Evolutionary conservation across 2,329 filamentous ascomycete genomes (phyloP), one percentile per base, ranked within the genome.

Genomic region (Ceratocystis colombiana): DNA sequence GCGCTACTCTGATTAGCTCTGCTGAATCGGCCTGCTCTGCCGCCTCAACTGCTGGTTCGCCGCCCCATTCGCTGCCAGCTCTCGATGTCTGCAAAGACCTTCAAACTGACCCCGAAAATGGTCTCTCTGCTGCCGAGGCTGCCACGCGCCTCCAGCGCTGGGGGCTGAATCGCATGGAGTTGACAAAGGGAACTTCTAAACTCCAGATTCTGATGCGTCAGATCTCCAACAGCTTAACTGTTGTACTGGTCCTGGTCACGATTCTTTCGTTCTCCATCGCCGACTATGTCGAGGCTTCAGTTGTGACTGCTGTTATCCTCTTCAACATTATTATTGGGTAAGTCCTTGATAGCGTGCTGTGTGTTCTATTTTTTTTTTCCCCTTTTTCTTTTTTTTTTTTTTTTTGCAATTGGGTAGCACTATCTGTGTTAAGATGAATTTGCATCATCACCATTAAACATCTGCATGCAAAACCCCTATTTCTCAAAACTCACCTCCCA

Each of bases 141-240:
- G 79, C 81, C 75, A 79, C 79, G 77, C 87, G 87, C 74, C 80
- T 89, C 72, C 76, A 77, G 74, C 79, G 80, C 73, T 79, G 88
- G 81, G 88, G 87, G 71, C 80, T 82, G 71, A 90, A 90, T 78
- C 82, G 81, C 73, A 83, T 90, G 78, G 83, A 87, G 76, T 83
- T 84, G 76, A 83, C 85, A 79, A 84, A 86, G 77, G 84, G 85
- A 75, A 77, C 87, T 77, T 89, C 87, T 75, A 72, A 87, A 76
- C 88, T 86, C 84, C 83, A 87, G 77, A 88, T 90, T 77, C 81
- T 90, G 77, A 76, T 90, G 76, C 87, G 86, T 73, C 87, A 90
- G 78, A 82, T 89, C 71, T 88, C 87, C 70, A 90, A 90, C 77
- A 88, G 86, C 77, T 78, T 90, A 76, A 90, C 87, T 70, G 79